Conservation (phyloP, 2,329 filamentous ascomycete genomes). For the Scytalidium lignicola region DNA sequence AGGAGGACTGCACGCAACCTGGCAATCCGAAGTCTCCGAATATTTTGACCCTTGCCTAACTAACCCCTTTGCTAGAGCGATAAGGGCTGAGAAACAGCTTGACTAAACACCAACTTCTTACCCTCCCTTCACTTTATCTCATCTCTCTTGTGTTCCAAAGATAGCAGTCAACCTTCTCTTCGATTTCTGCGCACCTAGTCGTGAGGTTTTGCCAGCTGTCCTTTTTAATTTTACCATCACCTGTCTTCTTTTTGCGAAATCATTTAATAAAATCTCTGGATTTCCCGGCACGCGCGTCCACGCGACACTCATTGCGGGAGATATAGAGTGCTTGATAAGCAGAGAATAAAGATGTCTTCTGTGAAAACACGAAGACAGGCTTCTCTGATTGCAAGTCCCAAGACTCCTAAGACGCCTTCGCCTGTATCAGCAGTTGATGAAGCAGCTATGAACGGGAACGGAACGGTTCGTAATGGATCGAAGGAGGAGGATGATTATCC, state of each 20-base stretch:
- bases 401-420: conserved; percentile 21
- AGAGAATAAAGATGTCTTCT: conserved; percentile 23
- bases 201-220: neutral
- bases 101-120: neutral
- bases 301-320: neutral
- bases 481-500: conserved; percentile 31
- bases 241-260: neutral
- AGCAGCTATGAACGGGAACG: conserved; percentile 35
- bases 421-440: conserved; percentile 17
- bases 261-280: no score
- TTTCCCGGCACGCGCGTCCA: no score
- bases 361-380: conserved; percentile 27
- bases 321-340: neutral
- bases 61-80: neutral
- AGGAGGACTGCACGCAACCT: no score
- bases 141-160: neutral
- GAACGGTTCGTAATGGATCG: conserved; percentile 16
- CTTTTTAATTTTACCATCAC: neutral
- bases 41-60: neutral
- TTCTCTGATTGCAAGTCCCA: conserved; percentile 21
- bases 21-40: neutral
- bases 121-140: neutral
- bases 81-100: neutral
- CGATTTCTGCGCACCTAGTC: neutral
- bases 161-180: neutral